Evolutionary conservation across 2,329 filamentous ascomycete species (phyloP).

Genomic region (Xylariales sp.): DNA sequence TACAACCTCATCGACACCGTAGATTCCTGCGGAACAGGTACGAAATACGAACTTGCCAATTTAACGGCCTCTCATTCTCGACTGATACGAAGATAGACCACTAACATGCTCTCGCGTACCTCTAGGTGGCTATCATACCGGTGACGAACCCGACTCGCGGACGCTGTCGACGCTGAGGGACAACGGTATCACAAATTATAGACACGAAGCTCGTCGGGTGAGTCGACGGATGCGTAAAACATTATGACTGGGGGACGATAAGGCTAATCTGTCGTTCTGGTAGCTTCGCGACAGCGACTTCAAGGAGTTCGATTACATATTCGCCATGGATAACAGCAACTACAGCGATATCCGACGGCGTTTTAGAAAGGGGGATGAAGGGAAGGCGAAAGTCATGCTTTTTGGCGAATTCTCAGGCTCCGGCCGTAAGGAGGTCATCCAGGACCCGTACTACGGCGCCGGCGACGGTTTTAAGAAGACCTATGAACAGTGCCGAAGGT

Average conservation of each 20-base stretch:
- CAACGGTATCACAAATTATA: slow-evolving; percentile 81
- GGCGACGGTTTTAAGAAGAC: slow-evolving; percentile 82
- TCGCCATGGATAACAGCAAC: slow-evolving; percentile 93
- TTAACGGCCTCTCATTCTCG: not conserved
- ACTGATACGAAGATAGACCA: not conserved
- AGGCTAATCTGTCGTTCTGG: not conserved
- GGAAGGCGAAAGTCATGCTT: slow-evolving; percentile 76
- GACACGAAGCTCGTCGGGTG: slow-evolving; percentile 81
- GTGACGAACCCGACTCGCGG: slow-evolving; percentile 80
- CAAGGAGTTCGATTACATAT: slow-evolving; percentile 87
- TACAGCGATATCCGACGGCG: slow-evolving; percentile 79
- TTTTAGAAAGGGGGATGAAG: slow-evolving; percentile 62
- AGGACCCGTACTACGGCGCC: slow-evolving; percentile 95
- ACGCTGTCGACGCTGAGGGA: slow-evolving; percentile 82
- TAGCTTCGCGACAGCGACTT: slow-evolving; percentile 77
- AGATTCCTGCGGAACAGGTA: slow-evolving; percentile 88
- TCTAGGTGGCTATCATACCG: slow-evolving; percentile 82
- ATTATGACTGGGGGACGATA: not conserved
- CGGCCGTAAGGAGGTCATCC: slow-evolving; percentile 75
- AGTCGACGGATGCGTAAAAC: slow-evolving; percentile 37
- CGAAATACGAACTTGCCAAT: slow-evolving; percentile 16
- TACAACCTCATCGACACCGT: slow-evolving; percentile 72
- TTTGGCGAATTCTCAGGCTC: slow-evolving; percentile 85
- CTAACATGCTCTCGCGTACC: slow-evolving; percentile 11
- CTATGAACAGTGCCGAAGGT: slow-evolving; percentile 85